These are phyloP conservation scores for Microcyclospora tardicrescens DNA, from an alignment of 2,329 filamentous ascomycete species.

Conservation along the genomic window DNA sequence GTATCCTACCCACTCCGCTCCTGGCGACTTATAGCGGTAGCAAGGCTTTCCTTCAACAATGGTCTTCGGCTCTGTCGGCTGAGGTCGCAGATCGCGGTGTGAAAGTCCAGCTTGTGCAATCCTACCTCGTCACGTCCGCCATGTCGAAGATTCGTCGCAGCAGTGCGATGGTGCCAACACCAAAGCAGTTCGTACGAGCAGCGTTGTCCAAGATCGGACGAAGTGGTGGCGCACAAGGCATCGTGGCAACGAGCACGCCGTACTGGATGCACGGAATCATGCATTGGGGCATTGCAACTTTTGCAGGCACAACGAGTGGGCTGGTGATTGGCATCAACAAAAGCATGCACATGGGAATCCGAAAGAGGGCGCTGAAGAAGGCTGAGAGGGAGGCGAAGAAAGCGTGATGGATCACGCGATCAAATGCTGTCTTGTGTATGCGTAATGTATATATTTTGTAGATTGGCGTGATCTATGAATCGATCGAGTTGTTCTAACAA, in stretches of 20 bases:
- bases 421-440: too few species aligned
- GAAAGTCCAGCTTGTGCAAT: slow-evolving; percentile 81
- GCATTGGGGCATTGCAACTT: slow-evolving; percentile 61
- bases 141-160: slow-evolving; percentile 92
- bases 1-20: slow-evolving; percentile 79
- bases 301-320: slow-evolving; percentile 45
- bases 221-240: slow-evolving; percentile 62
- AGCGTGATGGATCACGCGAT: slow-evolving; percentile 11
- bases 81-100: slow-evolving; percentile 73
- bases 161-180: slow-evolving; percentile 64
- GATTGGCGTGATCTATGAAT: too few species aligned
- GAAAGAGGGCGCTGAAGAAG: slow-evolving; percentile 71
- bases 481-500: too few species aligned
- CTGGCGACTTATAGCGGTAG: slow-evolving; percentile 93
- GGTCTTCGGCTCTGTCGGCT: slow-evolving; percentile 73
- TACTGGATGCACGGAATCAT: slow-evolving; percentile 87
- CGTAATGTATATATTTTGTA: too few species aligned
- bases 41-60: slow-evolving; percentile 96
- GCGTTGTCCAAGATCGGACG: slow-evolving; percentile 69
- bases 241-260: slow-evolving; percentile 75
- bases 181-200: slow-evolving; percentile 67
- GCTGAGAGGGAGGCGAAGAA: slow-evolving; percentile 71
- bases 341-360: slow-evolving; percentile 69
- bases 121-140: slow-evolving; percentile 84
- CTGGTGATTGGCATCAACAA: slow-evolving; percentile 49